Evolutionary conservation across 2,329 filamentous ascomycete species (phyloP), one percentile per base, ranked within the genome.

Genomic region (Verticillium albo-atrum): DNA sequence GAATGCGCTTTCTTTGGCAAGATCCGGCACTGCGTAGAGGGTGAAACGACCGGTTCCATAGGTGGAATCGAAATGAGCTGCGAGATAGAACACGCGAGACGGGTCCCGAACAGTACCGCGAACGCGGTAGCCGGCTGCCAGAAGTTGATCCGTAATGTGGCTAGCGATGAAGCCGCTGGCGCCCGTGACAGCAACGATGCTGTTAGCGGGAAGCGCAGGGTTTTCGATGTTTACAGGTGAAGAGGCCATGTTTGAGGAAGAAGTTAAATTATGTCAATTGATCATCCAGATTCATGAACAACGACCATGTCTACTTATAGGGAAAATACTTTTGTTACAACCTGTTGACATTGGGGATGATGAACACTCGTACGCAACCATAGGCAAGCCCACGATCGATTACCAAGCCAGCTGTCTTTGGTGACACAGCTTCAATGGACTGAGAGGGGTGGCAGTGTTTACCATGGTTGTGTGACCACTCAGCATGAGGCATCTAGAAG

Each of bases 111-210:
- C 76, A 17, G 75, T 77, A 23, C 75, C 75, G n/a, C 75, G 66
- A 23, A 78, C 75, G 10, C 58, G 64, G 61, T 75, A 76, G 7
- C 74, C 75, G 2, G 68, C 60, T 5, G 63, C 17, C 2, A 79
- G 70, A 17, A 77, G 67, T 1, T 68, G 65, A 4, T 73, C 71
- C 53, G 71, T 67, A 57, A 72, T 73, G 63, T 77, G 74, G 52
- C 72, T 71, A 14, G 72, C 77, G 30, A 77, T 73, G 60, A 77
- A 76, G 62, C 75, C 75, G 61, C 77, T 79, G 59, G 71, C 72
- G 34, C 76, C 76, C 1, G 75, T 78, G 28, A 78, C 74, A n/a
- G 73, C 68, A 27, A 78, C 64, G 1, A 37, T 60, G 37, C 34
- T 55, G 23, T 20, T 20, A 6, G 17, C 15, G 3, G 58, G 27